phyloP scores from a whole-genome alignment of 2,329 filamentous ascomycete genomes.

The Colletotrichum camelliae region DNA sequence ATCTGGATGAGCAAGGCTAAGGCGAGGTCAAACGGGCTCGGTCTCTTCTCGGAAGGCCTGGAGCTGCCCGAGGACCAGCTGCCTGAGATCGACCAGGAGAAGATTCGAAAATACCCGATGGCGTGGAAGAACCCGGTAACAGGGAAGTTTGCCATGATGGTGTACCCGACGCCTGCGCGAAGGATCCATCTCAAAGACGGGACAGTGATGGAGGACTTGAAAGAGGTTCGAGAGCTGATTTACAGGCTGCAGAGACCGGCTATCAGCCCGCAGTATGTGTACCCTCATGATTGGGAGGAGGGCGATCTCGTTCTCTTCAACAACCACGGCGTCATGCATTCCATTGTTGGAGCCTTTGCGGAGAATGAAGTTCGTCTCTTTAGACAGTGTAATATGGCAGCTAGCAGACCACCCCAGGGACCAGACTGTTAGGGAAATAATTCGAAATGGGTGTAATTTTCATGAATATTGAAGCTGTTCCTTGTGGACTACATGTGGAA shows the following conservation, averaged over 20 bases:
- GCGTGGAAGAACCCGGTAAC: not conserved
- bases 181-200: not conserved
- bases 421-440: not conserved
- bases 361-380: not conserved
- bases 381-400: not conserved
- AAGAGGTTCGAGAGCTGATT: not conserved
- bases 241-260: not conserved
- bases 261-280: not conserved
- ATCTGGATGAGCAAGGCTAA: not conserved
- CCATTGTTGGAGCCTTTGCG: not conserved
- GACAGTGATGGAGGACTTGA: not conserved
- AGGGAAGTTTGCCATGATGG: not conserved
- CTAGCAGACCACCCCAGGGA: not conserved
- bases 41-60: not conserved
- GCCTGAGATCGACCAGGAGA: accelerated
- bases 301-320: not conserved
- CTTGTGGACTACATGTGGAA: no score
- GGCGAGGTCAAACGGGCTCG: not conserved
- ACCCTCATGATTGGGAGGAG: not conserved
- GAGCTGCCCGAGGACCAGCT: not conserved
- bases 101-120: not conserved
- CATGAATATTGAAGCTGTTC: not conserved
- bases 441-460: not conserved
- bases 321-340: not conserved
- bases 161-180: not conserved